Evolutionary conservation across 805 yeast genomes (phyloP).

Genomic region (Myxozyma geophila): DNA sequence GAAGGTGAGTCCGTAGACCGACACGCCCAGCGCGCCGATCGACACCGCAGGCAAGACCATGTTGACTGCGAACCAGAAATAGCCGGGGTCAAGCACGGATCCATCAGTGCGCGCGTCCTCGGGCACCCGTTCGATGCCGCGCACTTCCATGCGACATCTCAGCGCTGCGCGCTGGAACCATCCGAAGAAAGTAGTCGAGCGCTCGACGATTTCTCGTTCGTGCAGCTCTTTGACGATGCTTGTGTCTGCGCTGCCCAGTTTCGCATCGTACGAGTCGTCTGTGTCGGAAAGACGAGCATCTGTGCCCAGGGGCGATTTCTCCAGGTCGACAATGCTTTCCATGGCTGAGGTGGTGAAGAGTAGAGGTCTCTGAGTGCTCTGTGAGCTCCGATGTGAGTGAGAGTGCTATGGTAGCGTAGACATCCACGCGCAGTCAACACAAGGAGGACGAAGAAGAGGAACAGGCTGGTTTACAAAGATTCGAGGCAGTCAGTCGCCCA

Average conservation of each 20-base stretch:
- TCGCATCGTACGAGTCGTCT: background rate
- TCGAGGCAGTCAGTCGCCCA: no score
- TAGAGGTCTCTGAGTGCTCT: no score
- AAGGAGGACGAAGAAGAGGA: no score
- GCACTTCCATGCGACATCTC: conserved; percentile 50
- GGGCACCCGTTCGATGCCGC: conserved; percentile 81
- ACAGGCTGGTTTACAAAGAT: no score
- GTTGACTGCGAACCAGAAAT: conserved; percentile 78
- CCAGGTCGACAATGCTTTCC: background rate
- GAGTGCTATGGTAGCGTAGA: no score
- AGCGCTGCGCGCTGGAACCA: conserved; percentile 2
- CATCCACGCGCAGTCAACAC: no score
- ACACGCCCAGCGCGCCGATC: conserved; percentile 71
- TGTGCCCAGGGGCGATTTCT: background rate
- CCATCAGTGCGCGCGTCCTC: conserved; percentile 76
- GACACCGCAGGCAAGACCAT: conserved; percentile 82
- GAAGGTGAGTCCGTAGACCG: conserved; percentile 69
- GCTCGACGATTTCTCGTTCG: conserved; percentile 5
- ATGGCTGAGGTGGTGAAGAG: background rate
- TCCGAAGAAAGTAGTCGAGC: conserved; percentile 1
- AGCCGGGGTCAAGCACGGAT: conserved; percentile 64
- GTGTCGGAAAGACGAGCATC: background rate
- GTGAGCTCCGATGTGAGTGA: no score
- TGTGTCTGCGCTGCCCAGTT: no score
- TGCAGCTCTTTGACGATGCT: background rate